Percentiles rank a stretch among this genome's conserved stretches.
Evolutionary conservation across 306 rosid species (phyloP).

Genomic region (Malus sieversii): DNA sequence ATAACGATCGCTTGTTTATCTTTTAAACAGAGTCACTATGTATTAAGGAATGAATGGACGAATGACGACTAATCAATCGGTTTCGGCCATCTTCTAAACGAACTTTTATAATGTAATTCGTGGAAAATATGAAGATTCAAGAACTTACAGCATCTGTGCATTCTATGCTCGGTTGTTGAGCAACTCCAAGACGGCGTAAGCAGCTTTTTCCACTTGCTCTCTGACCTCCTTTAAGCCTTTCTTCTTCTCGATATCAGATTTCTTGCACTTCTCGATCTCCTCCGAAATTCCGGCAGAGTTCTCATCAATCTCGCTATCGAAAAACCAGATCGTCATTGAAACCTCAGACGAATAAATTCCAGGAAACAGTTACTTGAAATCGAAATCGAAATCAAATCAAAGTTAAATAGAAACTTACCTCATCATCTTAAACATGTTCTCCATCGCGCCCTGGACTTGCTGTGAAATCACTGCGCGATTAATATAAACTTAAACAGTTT

Average conservation of each 20-base stretch:
- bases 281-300: slow-evolving; percentile 47
- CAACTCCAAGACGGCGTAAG: slow-evolving; percentile 62
- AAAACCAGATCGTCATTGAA: not conserved
- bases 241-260: slow-evolving; percentile 55
- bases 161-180: slow-evolving; percentile 34
- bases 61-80: not conserved
- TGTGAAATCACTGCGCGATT: slow-evolving; percentile 47
- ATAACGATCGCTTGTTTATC: slow-evolving; percentile 59
- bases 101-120: not conserved
- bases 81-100: slow-evolving; percentile 1
- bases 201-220: slow-evolving; percentile 70
- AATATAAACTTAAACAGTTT: not conserved
- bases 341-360: no score
- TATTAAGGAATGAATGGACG: not conserved
- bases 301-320: slow-evolving; percentile 55
- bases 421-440: slow-evolving; percentile 69
- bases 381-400: not conserved
- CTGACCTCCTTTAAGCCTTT: slow-evolving; percentile 58
- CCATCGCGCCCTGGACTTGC: slow-evolving; percentile 60
- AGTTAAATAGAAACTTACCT: slow-evolving; percentile 23
- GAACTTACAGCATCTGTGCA: slow-evolving; percentile 26
- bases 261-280: slow-evolving; percentile 63
- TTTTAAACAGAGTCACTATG: slow-evolving; percentile 13
- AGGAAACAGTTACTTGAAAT: not conserved
- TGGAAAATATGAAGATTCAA: not conserved